Evolutionary conservation across 2,329 filamentous ascomycete genomes (phyloP), one percentile per base, ranked within the genome.

Genomic region (Didymella pomorum): DNA sequence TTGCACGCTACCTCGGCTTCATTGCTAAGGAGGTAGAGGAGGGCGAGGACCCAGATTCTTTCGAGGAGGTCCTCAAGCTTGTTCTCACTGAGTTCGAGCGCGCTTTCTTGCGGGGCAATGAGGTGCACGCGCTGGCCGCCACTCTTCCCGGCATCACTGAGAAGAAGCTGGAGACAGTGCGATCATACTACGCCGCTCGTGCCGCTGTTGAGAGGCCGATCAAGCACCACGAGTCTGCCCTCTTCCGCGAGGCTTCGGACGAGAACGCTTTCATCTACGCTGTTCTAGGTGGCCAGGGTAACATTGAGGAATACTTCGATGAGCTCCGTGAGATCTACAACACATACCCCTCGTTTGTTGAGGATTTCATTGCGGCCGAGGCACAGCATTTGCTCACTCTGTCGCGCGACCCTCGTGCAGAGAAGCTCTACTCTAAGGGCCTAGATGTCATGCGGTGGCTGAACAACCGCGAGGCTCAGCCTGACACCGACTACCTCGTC

Each of bases 251-350:
- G 49, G 92, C 92, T 10, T 88, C 90, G 45, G 93, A 97, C 63
- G 89, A 87, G 62, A 88, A 89, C 55, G 93, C 93, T 53, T 89
- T 87, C 69, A 86, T 99, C 60, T 99, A 97, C 82, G 93, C 89
- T 65, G 93, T 99, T 62, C 97, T 98, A 68, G 95, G 95, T 60
- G 95, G 95, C 7, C 95, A 99, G 78, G 95, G 95, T 70, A 99
- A 99, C 79, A 98, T 99, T 64, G 94, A 99, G 79, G 96, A 99
- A 80, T 99, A 99, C 80, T 99, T 99, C 72, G 94, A 99, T 68
- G 95, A 99, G 82, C 86, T 99, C 62, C 89, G 95, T 56, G 90
- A 96, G 77, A 86, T 98, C 58, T 94, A 94, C 82, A 88, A 84
- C 70, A 97, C 93, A 59, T 99, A 99, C 80, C 89, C 91, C 12